Percentiles rank a stretch among this genome's conserved stretches.
These are phyloP conservation scores for Apiospora sp. DNA, from an alignment of 2,329 filamentous ascomycete genomes.

Conservation along the genomic window DNA sequence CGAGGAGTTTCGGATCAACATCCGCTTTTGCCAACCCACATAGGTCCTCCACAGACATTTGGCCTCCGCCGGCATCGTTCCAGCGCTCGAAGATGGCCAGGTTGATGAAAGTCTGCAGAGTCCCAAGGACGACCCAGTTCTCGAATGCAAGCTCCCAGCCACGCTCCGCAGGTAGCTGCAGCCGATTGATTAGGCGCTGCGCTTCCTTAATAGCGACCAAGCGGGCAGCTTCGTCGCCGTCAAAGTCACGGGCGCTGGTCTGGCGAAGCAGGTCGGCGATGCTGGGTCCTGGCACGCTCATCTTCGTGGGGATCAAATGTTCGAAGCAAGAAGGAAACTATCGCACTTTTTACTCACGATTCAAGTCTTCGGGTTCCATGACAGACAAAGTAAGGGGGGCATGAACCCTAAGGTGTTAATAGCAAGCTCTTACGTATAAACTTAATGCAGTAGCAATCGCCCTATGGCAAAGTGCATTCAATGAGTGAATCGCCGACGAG, in stretches of 20 bases:
- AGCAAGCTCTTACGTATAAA: neutral
- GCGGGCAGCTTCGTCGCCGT: neutral
- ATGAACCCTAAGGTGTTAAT: too few species aligned
- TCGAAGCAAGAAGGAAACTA: neutral
- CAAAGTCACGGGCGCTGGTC: neutral
- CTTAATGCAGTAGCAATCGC: neutral
- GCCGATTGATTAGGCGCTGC: neutral
- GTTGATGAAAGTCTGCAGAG: conserved; percentile 4
- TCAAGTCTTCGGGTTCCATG: too few species aligned
- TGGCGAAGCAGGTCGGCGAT: neutral
- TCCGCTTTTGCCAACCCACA: neutral
- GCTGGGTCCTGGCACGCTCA: neutral
- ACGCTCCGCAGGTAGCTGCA: neutral
- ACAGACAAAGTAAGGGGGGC: neutral
- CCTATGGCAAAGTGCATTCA: neutral
- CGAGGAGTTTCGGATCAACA: conserved; percentile 7
- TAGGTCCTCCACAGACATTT: neutral
- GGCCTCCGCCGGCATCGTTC: neutral
- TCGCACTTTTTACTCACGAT: neutral
- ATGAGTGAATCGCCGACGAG: too few species aligned
- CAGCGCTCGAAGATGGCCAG: neutral
- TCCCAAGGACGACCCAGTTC: neutral
- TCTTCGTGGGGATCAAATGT: neutral
- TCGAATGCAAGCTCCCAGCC: conserved; percentile 2
- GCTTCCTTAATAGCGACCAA: conserved; percentile 1